Percentiles rank a stretch among this genome's conserved stretches.
phyloP scores from a whole-genome alignment of 345 rosid genomes.

The Populus pruinosa region DNA sequence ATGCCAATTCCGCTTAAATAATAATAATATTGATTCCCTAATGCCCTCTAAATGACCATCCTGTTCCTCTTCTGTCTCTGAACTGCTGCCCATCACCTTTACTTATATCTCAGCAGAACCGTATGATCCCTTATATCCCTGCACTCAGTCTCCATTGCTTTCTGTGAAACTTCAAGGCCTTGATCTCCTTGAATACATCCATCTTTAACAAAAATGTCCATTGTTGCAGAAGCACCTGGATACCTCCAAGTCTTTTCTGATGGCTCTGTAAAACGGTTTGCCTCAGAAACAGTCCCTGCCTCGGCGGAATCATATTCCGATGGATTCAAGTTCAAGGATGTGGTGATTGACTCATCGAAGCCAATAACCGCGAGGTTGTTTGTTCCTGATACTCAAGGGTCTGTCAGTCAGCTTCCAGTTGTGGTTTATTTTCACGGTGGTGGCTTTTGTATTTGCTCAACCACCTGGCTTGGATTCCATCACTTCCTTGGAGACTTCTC shows the following conservation, averaged over 20 bases:
- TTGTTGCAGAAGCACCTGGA: constrained; percentile 46
- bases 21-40: too few relatives aligned
- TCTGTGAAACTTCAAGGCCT: background rate
- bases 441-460: constrained; percentile 60
- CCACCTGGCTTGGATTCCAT: constrained; percentile 62
- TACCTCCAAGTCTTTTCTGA: constrained; percentile 56
- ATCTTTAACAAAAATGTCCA: constrained; percentile 28
- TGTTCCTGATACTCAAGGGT: constrained; percentile 24
- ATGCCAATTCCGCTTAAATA: background rate
- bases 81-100: background rate
- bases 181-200: background rate
- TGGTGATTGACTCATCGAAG: constrained; percentile 36
- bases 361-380: constrained; percentile 51
- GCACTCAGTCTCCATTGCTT: background rate
- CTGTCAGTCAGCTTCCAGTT: constrained; percentile 28
- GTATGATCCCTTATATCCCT: background rate
- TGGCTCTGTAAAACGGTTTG: constrained; percentile 45
- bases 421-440: constrained; percentile 67
- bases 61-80: background rate
- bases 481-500: constrained; percentile 58
- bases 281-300: constrained; percentile 32
- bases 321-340: constrained; percentile 46
- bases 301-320: constrained; percentile 22
- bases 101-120: background rate
- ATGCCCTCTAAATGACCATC: background rate